These are phyloP conservation scores for Ettlia oleoabundans DNA, from an alignment of 139 green algal genomes.

Conservation along the genomic window DNA sequence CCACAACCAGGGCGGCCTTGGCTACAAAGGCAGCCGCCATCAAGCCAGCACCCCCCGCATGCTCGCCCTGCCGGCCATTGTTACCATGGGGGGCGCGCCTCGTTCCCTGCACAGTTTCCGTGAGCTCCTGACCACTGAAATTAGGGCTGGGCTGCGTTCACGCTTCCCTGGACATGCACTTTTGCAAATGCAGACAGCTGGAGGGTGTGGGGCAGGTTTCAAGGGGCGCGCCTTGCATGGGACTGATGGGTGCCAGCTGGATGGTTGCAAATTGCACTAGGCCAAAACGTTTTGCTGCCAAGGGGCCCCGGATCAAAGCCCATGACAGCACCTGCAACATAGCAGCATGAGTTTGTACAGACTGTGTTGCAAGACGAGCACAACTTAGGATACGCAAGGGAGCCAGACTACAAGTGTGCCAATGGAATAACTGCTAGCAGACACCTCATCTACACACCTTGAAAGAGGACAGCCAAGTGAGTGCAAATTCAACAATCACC, in stretches of 20 bases:
- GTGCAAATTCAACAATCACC: conserved; percentile 19
- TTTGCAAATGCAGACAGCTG: too few relatives aligned
- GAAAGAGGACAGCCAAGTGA: conserved; percentile 46
- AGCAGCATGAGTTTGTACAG: too few relatives aligned
- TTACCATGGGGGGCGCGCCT: not conserved
- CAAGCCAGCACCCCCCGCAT: not conserved
- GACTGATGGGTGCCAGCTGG: conserved; percentile 42
- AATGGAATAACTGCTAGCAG: not conserved
- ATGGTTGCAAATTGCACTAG: conserved; percentile 34
- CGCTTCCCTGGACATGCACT: too few relatives aligned
- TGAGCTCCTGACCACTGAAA: too few relatives aligned
- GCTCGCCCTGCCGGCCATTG: conserved; percentile 18
- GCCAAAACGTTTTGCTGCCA: not conserved
- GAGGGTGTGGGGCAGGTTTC: too few relatives aligned
- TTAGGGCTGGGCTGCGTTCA: too few relatives aligned
- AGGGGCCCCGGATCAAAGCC: conserved; percentile 18
- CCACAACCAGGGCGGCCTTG: conserved; percentile 1
- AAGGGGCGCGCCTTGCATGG: not conserved
- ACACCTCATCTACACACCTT: conserved; percentile 18
- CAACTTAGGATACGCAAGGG: too few relatives aligned
- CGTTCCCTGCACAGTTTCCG: too few relatives aligned
- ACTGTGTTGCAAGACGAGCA: too few relatives aligned
- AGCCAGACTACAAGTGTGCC: too few relatives aligned
- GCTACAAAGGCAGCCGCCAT: conserved; percentile 2
- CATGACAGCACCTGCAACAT: too few relatives aligned